A percentile compares a stretch with the other conserved stretches of the same genome.
These are phyloP conservation scores for Dalbergia cultrata DNA, from an alignment of 306 rosid species.

Conservation along the genomic window DNA sequence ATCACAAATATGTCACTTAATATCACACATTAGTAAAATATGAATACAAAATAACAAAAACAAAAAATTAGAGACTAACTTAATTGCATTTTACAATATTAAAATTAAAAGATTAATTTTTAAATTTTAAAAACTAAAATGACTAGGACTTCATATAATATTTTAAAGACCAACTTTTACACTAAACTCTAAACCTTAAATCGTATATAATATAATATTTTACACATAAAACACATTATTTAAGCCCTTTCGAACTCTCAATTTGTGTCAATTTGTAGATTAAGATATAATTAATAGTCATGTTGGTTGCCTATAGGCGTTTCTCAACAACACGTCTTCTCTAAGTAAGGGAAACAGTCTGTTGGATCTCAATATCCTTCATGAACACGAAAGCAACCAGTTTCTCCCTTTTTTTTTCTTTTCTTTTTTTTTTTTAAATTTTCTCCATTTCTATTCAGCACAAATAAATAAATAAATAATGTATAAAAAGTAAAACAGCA, in stretches of 20 bases:
- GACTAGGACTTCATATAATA: too few relatives aligned
- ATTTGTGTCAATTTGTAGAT: neutral
- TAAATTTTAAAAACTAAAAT: too few relatives aligned
- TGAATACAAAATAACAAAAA: too few relatives aligned
- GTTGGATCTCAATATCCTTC: slow-evolving; percentile 28
- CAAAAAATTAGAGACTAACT: too few relatives aligned
- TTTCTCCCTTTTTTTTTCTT: neutral
- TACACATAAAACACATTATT: too few relatives aligned
- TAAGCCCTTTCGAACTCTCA: neutral
- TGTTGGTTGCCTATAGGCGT: neutral
- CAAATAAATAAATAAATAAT: neutral
- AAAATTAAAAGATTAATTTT: too few relatives aligned
- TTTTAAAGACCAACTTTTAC: too few relatives aligned
- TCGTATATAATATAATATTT: too few relatives aligned
- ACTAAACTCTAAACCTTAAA: too few relatives aligned
- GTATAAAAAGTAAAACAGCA: neutral
- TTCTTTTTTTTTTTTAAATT: neutral
- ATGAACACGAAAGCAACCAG: neutral
- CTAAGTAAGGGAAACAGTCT: slow-evolving; percentile 9
- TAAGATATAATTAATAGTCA: neutral
- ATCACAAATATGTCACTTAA: too few relatives aligned
- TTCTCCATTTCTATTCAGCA: neutral
- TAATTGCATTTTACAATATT: too few relatives aligned
- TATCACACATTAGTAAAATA: too few relatives aligned
- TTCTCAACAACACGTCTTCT: neutral